Base-by-base conservation (phyloP, 179 eudicot genomes). In the Corrigiola litoralis region DNA sequence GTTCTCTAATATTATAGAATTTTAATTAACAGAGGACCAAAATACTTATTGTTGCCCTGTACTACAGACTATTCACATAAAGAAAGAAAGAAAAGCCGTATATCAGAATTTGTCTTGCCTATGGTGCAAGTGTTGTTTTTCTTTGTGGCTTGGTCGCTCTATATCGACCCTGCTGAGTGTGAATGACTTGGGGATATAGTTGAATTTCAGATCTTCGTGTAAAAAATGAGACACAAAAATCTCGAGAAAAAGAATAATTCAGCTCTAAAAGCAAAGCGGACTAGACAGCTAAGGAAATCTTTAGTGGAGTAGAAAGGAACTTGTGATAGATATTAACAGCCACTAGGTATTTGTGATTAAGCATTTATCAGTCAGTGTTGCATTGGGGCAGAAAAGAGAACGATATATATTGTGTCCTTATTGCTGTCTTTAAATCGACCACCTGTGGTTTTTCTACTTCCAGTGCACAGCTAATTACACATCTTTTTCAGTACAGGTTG, bases 401-500 rank as follows among this genome's bases (percentile, higher is more conserved):
- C 58, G 13, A 46, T 16, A 28, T 4, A 14, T 55, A 42, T 5
- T 55, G 56, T 20, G 55, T 14, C 65, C 24, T 32, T 56, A 23
- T 31, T 32, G 32, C 25, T 5, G 11, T 64, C 58, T 47, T 50
- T 36, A 21, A 0, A 27, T 18, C 37, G 41, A 16, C 49, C 49
- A 25, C 24, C 36, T 24, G 27, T 27, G n/a, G 24, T 42, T 16
- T 8, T 60, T 8, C 7, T 49, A 16, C 54, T 21, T 25, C 45
- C 34, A 70, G 24, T 38, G 47, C 44, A 41, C 24, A 6, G 32
- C 20, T 37, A 48, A 6, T 25, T 21, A 23, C 32, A 24, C 53
- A 33, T 54, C 54, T 58, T 73, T 58, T 42, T 28, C 56, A 58
- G 46, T 63, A 64, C 88, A 94, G 99, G 85, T 82, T 52, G 96